Evolutionary conservation across 2,329 filamentous ascomycete species (phyloP).

Genomic region (Colletotrichum sansevieriae): DNA sequence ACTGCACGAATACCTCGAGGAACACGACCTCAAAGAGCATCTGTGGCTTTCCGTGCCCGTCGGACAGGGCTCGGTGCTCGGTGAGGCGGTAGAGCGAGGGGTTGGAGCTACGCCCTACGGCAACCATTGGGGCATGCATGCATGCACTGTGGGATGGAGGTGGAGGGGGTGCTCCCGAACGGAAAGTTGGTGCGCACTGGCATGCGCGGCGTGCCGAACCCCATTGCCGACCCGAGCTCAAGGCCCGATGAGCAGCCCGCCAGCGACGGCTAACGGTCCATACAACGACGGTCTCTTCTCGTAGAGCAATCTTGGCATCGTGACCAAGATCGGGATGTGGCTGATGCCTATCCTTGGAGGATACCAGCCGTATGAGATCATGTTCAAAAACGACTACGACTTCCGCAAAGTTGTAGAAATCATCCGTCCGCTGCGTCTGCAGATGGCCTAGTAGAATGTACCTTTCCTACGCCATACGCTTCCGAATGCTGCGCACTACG

Average conservation of each 20-base stretch:
- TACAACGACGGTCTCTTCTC: constrained; percentile 59
- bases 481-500: constrained; percentile 55
- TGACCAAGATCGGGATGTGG: constrained; percentile 65
- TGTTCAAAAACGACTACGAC: constrained; percentile 45
- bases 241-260: constrained; percentile 46
- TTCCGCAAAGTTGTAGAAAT: constrained; percentile 48
- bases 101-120: constrained; percentile 62
- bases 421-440: constrained; percentile 53
- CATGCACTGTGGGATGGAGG: constrained; percentile 57
- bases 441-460: constrained; percentile 62
- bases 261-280: constrained; percentile 57
- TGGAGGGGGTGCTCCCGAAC: constrained; percentile 59
- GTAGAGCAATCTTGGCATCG: constrained; percentile 64
- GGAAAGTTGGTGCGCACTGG: constrained; percentile 58
- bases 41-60: constrained; percentile 60
- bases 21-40: constrained; percentile 51
- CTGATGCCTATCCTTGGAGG: constrained; percentile 66
- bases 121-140: constrained; percentile 54
- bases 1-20: constrained; percentile 51
- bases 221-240: constrained; percentile 25
- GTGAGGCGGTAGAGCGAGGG: constrained; percentile 60
- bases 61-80: constrained; percentile 60
- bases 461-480: constrained; percentile 60
- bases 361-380: constrained; percentile 51
- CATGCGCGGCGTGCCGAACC: constrained; percentile 49